A percentile compares a stretch with the other conserved stretches of the same genome.
phyloP scores from a whole-genome alignment of 176 grass and related monocot species.

The Bonia amplexicaulis region DNA sequence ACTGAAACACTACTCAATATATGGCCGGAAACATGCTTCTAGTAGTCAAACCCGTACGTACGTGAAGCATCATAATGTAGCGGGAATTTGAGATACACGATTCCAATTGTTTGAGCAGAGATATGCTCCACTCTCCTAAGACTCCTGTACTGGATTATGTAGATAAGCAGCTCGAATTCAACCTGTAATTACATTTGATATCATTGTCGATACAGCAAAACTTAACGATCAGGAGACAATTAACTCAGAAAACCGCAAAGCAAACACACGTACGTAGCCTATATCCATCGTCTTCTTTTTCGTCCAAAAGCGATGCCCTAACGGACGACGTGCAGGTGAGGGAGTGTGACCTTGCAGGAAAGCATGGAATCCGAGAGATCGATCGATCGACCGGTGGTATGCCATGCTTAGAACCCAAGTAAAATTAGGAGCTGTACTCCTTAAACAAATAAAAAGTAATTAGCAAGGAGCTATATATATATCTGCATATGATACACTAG shows the following conservation, averaged over 20 bases:
- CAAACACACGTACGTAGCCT: slow-evolving; percentile 26
- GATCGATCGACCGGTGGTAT: not conserved
- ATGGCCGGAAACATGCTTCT: no score
- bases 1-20: not conserved
- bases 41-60: not conserved
- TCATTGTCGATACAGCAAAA: not conserved
- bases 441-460: not conserved
- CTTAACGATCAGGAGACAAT: not conserved
- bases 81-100: not conserved
- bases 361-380: slow-evolving; percentile 27
- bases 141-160: not conserved
- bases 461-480: not conserved
- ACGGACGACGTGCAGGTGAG: slow-evolving; percentile 21
- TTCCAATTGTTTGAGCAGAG: not conserved
- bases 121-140: not conserved
- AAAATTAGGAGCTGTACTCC: not conserved
- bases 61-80: not conserved
- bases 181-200: not conserved
- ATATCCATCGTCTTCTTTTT: slow-evolving; percentile 8
- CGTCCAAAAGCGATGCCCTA: slow-evolving; percentile 43
- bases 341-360: slow-evolving; percentile 20
- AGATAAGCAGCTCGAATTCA: not conserved
- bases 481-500: not conserved
- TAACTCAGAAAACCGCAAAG: slow-evolving; percentile 11
- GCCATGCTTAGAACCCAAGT: slow-evolving; percentile 46